Base-by-base conservation (phyloP, 73 alveolate genomes). In the Stentor coeruleus region DNA sequence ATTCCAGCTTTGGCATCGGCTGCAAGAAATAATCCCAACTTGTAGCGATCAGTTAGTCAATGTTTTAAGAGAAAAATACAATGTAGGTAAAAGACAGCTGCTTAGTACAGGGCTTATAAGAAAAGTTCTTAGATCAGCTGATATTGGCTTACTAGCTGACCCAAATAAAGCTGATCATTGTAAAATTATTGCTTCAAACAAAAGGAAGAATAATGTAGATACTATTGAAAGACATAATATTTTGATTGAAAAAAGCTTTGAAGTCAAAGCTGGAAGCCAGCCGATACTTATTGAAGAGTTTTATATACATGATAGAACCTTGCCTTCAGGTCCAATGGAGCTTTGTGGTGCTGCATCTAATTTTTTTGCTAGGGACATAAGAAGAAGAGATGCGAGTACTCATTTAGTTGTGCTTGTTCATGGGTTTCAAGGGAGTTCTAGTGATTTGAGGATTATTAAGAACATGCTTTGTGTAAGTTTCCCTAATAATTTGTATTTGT, bases 351-450 rank as follows among this genome's bases (percentile, higher is more conserved):
- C 37, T 20, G 39, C n/a, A 1, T 66, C 79, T 26, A 20, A 20
- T 20, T 20, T 66, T 20, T 31, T 66, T 33, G n/a, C 42, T 20
- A 20, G 79, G 37, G 37, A 66, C 33, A 33, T 37, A 31, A 66
- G 37, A 66, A 66, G 40, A 20, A 20, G 40, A 33, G 79, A 31
- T 26, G n/a, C 14, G n/a, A 28, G 49, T 1, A 20, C 36, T 66
- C 99, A 97, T 85, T 86, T 97, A 82, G 84, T 96, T 38, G 97
- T 97, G 41, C 91, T 97, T 85, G 99, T 94, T 1, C 99, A 97
- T 88, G 99, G 99, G 39, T 97, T 94, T 76, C 93, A 97, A 91
- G 99, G 99, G 59, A 97, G 94, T 85, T 91, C 98, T 38, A 87
- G 90, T 74, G 99, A 97, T 86, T 85, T 97, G 97, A 86, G 98